Base-by-base conservation (phyloP, 352 stramenopile genomes). In the Phytophthora citricola region DNA sequence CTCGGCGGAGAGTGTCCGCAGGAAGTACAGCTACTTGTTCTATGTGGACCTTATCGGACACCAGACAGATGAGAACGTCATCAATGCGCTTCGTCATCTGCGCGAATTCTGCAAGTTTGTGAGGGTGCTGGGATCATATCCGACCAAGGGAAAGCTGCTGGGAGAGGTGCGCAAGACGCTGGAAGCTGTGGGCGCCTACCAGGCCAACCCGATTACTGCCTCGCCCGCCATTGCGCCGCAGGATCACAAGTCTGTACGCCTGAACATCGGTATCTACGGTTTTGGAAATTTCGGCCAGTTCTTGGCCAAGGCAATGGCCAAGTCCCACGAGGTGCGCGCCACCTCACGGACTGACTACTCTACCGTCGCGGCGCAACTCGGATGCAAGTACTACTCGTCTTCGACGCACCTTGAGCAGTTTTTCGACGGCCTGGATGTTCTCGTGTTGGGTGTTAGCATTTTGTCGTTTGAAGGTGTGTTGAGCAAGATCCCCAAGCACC, bases 221-320 rank as follows among this genome's bases (percentile, higher is more conserved):
- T 83, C 78, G 9, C 70, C 75, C 0, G 63, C 73, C 2, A 53
- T 66, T 24, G 31, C 41, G 2, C 51, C 65, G 7, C 64, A 68
- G 12, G 47, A 75, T 34, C 36, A 71, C n/a, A 53, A 76, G 8
- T 43, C 52, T 1, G 43, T 66, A 55, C 89, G 91, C 2, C 83
- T 99, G 32, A 98, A 89, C 46, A 98, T 99, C 63, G 97, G 97
- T 32, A 92, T 99, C 40, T 91, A 99, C 53, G 97, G 97, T 4
- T 99, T 99, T 69, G 94, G 97, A 39, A 95, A 98, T 69, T 99
- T 99, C 75, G 97, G 97, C 29, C 97, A 99, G 81, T 99, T 99
- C 78, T 92, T 99, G 58, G 91, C 91, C n/a, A 94, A 95, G 81
- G 97, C 89, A 8, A 98, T 99, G 75, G 67, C 84, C 36, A 97